Percentiles rank a stretch among this genome's conserved stretches.
Conservation (phyloP, 306 rosid genomes). For the Castanea sativa region DNA sequence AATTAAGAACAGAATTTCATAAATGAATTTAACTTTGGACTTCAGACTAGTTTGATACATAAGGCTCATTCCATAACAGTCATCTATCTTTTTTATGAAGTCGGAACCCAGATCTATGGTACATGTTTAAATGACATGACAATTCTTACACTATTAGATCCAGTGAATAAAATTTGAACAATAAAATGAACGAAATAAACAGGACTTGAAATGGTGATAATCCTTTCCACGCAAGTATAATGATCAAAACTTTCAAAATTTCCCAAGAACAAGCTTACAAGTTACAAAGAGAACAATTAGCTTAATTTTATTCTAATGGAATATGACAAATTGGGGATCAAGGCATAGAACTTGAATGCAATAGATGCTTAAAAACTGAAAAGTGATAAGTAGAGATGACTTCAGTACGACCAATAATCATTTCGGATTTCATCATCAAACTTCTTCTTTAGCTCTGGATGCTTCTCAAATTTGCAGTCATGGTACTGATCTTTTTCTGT, state of each 20-base stretch:
- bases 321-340: not conserved
- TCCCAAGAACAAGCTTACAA: not conserved
- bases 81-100: not conserved
- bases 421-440: conserved; percentile 94
- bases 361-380: too few relatives aligned
- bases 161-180: too few relatives aligned
- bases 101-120: too few relatives aligned
- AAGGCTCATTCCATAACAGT: not conserved
- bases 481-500: conserved; percentile 80
- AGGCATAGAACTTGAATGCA: too few relatives aligned
- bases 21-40: not conserved
- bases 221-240: too few relatives aligned
- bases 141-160: too few relatives aligned
- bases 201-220: too few relatives aligned
- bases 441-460: conserved; percentile 87
- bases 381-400: not conserved
- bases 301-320: not conserved
- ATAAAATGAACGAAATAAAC: too few relatives aligned
- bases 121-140: too few relatives aligned
- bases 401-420: conserved; percentile 87
- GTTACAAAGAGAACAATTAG: not conserved
- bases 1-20: not conserved
- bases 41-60: not conserved
- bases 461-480: conserved; percentile 90
- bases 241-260: not conserved